These are phyloP conservation scores for Chrysosporium keratinophilum DNA, from an alignment of 2,329 filamentous ascomycete species.

Conservation along the genomic window DNA sequence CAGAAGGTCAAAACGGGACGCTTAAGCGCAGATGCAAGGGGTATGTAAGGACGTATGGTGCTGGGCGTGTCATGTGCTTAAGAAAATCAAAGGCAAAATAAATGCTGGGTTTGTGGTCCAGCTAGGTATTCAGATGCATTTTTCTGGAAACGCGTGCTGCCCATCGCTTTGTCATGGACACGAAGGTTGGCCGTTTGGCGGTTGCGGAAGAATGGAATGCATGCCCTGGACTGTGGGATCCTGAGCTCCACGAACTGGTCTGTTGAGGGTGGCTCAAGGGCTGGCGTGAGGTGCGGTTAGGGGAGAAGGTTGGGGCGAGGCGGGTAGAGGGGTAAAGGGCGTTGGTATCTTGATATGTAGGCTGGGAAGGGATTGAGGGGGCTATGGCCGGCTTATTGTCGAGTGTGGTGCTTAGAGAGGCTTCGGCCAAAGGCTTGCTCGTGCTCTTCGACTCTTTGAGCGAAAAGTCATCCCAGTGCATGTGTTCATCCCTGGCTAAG, in stretches of 20 bases:
- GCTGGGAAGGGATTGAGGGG: background rate
- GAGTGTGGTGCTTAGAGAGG: background rate
- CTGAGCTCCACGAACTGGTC: no score
- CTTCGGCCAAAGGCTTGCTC: background rate
- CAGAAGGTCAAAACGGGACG: no score
- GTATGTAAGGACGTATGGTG: no score
- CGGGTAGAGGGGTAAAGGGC: no score
- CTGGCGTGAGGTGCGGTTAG: no score
- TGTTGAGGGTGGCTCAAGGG: no score
- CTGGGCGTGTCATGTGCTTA: no score
- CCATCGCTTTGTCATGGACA: background rate
- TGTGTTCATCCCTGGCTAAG: background rate
- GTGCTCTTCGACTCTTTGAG: background rate
- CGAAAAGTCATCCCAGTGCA: background rate
- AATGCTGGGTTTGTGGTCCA: no score
- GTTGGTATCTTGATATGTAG: no score
- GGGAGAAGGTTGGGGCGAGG: no score
- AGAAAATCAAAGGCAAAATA: no score
- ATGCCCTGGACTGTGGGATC: background rate
- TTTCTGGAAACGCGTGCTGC: background rate
- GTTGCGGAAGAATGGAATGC: background rate
- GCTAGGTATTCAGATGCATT: background rate
- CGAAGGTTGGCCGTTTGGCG: background rate
- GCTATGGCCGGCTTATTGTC: background rate
- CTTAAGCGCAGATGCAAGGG: no score